phyloP scores from a whole-genome alignment of 331 rosid species.

The Quercus phellos region DNA sequence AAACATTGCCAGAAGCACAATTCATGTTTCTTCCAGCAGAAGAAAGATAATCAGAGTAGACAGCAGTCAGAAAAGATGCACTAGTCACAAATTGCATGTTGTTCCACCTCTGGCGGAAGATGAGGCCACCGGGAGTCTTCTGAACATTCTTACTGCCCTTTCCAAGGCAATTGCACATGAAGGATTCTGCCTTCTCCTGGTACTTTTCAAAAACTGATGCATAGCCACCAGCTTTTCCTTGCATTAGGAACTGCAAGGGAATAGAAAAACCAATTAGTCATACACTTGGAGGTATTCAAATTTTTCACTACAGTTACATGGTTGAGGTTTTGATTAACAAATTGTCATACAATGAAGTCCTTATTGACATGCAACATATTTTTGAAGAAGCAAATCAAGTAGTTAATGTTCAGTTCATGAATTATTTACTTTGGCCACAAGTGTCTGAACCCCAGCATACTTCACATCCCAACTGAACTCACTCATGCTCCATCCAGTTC shows the following conservation, averaged over 20 bases:
- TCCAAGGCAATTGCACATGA: conserved; percentile 81
- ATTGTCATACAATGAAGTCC: not conserved
- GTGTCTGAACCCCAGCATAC: conserved; percentile 87
- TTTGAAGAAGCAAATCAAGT: not conserved
- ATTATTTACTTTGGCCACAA: conserved; percentile 71
- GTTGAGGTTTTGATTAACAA: too few species aligned
- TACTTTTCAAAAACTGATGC: conserved; percentile 62
- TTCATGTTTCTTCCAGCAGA: conserved; percentile 49
- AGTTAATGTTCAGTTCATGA: too few species aligned
- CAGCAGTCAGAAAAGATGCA: conserved; percentile 79
- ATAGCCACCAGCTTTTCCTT: conserved; percentile 72
- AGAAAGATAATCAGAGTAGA: conserved; percentile 85
- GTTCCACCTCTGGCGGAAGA: conserved; percentile 95
- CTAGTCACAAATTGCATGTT: conserved; percentile 96
- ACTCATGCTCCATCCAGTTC: conserved; percentile 95
- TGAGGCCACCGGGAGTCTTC: conserved; percentile 93
- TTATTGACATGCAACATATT: not conserved
- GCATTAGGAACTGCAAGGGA: conserved; percentile 62
- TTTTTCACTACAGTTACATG: too few species aligned
- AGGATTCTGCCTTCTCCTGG: conserved; percentile 69
- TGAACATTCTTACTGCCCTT: conserved; percentile 64
- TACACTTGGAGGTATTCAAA: not conserved
- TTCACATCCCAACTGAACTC: conserved; percentile 98
- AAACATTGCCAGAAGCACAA: conserved; percentile 63
- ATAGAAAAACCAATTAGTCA: not conserved